A percentile compares a stretch with the other conserved stretches of the same genome.
These are phyloP conservation scores for Lycium barbarum DNA, from an alignment of 257 asterid species.

Conservation along the genomic window DNA sequence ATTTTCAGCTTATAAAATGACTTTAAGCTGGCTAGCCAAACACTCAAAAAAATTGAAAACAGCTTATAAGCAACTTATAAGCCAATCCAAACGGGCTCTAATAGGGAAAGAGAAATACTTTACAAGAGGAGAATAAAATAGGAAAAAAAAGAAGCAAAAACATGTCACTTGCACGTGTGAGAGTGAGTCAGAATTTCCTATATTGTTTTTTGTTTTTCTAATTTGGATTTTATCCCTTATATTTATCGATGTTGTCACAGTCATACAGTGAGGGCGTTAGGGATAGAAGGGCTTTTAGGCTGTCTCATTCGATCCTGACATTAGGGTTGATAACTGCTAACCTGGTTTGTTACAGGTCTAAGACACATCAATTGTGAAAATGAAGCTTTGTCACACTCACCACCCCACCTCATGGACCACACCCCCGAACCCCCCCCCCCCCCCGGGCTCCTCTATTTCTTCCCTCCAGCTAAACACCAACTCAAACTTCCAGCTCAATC, in stretches of 20 bases:
- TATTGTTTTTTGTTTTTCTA: background rate
- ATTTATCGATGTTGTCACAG: background rate
- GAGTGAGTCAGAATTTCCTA: background rate
- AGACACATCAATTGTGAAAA: slow-evolving; percentile 31
- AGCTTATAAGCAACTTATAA: no score
- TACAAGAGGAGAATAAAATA: background rate
- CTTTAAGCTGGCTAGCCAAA: no score
- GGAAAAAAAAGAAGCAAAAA: background rate
- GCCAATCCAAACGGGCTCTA: no score
- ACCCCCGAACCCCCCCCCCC: no score
- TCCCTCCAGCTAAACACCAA: background rate
- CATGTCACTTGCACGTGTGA: slow-evolving; percentile 32
- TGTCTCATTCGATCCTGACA: slow-evolving; percentile 33
- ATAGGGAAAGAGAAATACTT: background rate
- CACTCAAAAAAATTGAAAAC: no score
- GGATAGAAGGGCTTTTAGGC: slow-evolving; percentile 25
- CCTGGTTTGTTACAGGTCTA: slow-evolving; percentile 29
- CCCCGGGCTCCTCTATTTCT: background rate
- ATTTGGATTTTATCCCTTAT: background rate
- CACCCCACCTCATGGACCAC: background rate
- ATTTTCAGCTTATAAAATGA: no score
- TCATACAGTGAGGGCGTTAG: background rate
- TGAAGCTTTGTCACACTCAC: background rate
- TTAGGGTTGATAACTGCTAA: slow-evolving; percentile 31
- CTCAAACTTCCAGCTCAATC: slow-evolving; percentile 22